phyloP scores from a whole-genome alignment of 2,329 filamentous ascomycete genomes.

The Samsoniella hepiali region DNA sequence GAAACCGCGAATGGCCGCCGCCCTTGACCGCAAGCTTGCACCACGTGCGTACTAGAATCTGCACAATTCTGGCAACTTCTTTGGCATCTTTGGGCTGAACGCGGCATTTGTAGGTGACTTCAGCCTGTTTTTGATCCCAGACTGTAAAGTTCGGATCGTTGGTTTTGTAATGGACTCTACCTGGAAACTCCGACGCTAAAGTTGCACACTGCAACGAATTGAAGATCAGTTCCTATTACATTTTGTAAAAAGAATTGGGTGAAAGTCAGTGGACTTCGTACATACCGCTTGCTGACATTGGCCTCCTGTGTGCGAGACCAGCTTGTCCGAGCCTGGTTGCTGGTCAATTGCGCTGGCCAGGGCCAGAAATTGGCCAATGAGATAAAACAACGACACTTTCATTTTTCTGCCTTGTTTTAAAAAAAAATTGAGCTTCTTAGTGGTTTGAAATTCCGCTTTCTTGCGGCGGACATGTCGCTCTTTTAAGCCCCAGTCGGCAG shows the following conservation, averaged over 20 bases:
- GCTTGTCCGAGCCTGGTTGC: background rate
- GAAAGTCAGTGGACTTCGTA: background rate
- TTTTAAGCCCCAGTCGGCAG: background rate
- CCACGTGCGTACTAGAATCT: background rate
- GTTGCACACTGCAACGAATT: background rate
- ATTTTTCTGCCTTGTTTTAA: background rate
- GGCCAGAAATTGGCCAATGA: background rate
- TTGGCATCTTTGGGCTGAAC: background rate
- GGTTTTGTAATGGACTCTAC: background rate
- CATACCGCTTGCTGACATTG: background rate
- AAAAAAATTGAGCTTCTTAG: background rate
- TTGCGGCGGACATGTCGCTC: background rate
- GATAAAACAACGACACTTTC: background rate
- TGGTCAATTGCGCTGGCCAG: background rate
- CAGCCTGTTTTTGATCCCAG: conserved; percentile 8
- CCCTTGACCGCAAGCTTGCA: conserved; percentile 4
- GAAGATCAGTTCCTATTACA: background rate
- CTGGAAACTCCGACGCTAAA: background rate
- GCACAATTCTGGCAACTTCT: background rate
- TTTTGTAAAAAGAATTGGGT: background rate
- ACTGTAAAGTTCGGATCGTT: background rate
- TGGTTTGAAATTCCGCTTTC: background rate
- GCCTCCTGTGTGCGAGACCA: background rate
- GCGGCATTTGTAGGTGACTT: background rate
- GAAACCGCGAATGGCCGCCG: background rate